Percentiles rank a stretch among this genome's conserved stretches.
Conservation (phyloP, 495 filamentous ascomycete species). For the Aspergillus ellipticus region DNA sequence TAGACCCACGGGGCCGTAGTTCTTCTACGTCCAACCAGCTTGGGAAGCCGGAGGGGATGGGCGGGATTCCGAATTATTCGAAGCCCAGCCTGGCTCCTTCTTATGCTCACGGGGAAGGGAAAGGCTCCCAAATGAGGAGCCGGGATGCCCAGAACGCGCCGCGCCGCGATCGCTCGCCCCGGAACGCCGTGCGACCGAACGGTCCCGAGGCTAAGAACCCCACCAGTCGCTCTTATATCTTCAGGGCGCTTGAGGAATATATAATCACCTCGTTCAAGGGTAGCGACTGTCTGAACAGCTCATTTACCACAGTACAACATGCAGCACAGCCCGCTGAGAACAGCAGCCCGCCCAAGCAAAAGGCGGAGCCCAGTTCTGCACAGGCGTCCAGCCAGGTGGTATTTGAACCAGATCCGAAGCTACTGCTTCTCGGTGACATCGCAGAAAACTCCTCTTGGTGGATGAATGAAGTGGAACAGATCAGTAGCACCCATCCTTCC, state of each 20-base stretch:
- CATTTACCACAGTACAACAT: slow-evolving; percentile 50
- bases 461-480: slow-evolving; percentile 53
- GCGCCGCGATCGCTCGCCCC: slow-evolving; percentile 16
- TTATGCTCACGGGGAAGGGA: slow-evolving; percentile 16
- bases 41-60: slow-evolving; percentile 13
- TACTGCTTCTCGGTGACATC: slow-evolving; percentile 72
- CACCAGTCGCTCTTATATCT: slow-evolving; percentile 43
- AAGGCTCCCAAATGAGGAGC: slow-evolving; percentile 19
- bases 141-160: slow-evolving; percentile 27
- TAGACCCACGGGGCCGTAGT: slow-evolving; percentile 28
- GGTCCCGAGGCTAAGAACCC: slow-evolving; percentile 18
- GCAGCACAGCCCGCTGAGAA: slow-evolving; percentile 24
- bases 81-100: slow-evolving; percentile 14
- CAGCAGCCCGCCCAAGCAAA: slow-evolving; percentile 27
- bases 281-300: slow-evolving; percentile 67
- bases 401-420: slow-evolving; percentile 69
- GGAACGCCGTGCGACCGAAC: slow-evolving; percentile 15
- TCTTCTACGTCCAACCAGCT: slow-evolving; percentile 27
- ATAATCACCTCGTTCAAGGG: slow-evolving; percentile 64
- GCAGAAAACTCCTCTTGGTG: slow-evolving; percentile 85
- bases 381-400: slow-evolving; percentile 22
- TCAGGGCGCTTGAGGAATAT: slow-evolving; percentile 73
- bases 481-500: slow-evolving; percentile 20
- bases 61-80: slow-evolving; percentile 15
- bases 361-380: slow-evolving; percentile 18